A percentile compares a stretch with the other conserved stretches of the same genome.
Conservation (phyloP, 805 yeast genomes). For the Cyberlindnera galapagoensis region DNA sequence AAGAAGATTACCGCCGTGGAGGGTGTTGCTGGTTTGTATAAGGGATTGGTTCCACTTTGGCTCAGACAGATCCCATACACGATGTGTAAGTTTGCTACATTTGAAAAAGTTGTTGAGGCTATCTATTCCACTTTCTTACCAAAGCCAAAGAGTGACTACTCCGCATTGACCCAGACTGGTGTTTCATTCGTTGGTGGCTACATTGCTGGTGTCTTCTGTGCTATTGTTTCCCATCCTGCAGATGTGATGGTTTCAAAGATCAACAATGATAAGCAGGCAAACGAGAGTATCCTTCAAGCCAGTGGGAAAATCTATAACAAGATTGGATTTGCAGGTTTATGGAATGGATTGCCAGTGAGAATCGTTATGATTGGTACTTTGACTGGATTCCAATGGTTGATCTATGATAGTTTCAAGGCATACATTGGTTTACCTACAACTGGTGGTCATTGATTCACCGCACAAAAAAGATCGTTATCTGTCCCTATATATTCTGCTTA, state of each 20-base stretch:
- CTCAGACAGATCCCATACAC: conserved; percentile 97
- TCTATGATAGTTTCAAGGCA: conserved; percentile 95
- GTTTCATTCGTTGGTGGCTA: conserved; percentile 95
- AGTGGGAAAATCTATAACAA: conserved; percentile 66
- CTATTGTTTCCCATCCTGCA: conserved; percentile 96
- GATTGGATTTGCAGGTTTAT: conserved; percentile 86
- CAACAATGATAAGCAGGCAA: conserved; percentile 60
- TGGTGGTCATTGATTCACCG: conserved; percentile 44
- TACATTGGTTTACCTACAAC: conserved; percentile 91
- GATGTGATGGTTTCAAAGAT: conserved; percentile 96
- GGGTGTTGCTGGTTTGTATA: conserved; percentile 73
- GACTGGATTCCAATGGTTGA: conserved; percentile 95
- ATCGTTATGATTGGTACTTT: conserved; percentile 96
- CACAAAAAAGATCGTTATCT: conserved; percentile 1
- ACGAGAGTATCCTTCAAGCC: conserved; percentile 63
- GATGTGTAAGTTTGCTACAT: conserved; percentile 93
- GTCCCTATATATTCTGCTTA: neutral
- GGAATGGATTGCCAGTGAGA: conserved; percentile 94
- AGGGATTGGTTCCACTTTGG: conserved; percentile 92
- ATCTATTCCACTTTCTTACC: conserved; percentile 67
- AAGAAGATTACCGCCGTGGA: conserved; percentile 56
- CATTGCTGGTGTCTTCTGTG: conserved; percentile 96
- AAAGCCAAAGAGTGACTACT: conserved; percentile 63
- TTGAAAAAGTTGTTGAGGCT: conserved; percentile 81
- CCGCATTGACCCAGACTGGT: conserved; percentile 78